Percentiles rank a stretch among this genome's conserved stretches.
Evolutionary conservation across 2,329 filamentous ascomycete genomes (phyloP).

Genomic region (Cytospora chrysosperma): DNA sequence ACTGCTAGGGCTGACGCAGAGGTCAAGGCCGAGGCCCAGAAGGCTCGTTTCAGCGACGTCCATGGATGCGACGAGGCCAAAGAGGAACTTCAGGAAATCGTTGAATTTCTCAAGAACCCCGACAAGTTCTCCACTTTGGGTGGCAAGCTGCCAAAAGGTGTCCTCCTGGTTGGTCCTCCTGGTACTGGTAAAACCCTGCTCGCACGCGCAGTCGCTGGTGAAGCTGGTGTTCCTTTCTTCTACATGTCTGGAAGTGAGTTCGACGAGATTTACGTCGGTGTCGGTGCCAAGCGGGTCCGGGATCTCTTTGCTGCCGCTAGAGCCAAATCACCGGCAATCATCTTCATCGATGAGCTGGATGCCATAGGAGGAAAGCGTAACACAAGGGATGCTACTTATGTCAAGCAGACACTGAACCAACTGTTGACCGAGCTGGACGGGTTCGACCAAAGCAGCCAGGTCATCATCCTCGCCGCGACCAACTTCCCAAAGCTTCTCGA

Average conservation of each 20-base stretch:
- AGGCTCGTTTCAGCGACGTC: constrained; percentile 85
- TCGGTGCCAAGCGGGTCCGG: constrained; percentile 75
- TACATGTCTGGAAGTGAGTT: constrained; percentile 99
- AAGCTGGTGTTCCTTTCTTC: constrained; percentile 98
- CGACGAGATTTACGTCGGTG: constrained; percentile 96
- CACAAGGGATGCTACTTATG: constrained; percentile 87
- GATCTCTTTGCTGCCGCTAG: constrained; percentile 45
- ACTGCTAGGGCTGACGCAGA: constrained; percentile 66
- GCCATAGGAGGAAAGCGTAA: constrained; percentile 94
- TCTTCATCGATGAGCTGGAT: constrained; percentile 86
- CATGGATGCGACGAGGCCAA: constrained; percentile 98
- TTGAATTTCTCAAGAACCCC: constrained; percentile 92
- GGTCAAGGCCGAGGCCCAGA: constrained; percentile 90
- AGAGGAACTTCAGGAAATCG: constrained; percentile 94
- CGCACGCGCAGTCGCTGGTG: constrained; percentile 90
- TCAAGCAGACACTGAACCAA: constrained; percentile 97
- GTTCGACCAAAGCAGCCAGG: constrained; percentile 89
- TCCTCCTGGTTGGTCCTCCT: constrained; percentile 89
- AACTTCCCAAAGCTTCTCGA: constrained; percentile 95
- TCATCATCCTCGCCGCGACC: constrained; percentile 94
- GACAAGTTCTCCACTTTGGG: constrained; percentile 91
- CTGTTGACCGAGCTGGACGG: constrained; percentile 95
- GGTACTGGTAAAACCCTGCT: constrained; percentile 97
- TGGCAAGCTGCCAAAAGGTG: constrained; percentile 95
- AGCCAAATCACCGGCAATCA: constrained; percentile 52